Evolutionary conservation across 2,329 filamentous ascomycete genomes (phyloP), one percentile per base, ranked within the genome.

Genomic region (Corniculantispora saksenae): DNA sequence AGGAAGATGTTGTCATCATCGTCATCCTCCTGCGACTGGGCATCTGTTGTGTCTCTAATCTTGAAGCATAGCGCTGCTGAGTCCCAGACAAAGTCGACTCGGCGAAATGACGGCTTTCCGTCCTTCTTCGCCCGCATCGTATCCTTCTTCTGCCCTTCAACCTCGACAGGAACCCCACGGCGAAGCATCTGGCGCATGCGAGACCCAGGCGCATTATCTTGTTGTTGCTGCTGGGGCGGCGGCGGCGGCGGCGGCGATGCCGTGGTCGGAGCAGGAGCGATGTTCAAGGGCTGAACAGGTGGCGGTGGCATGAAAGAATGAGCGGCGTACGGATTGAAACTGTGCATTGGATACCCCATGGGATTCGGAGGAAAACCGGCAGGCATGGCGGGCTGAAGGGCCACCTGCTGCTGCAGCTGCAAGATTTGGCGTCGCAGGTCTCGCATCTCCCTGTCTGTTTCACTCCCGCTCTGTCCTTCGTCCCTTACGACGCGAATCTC

Each of bases 1-100:
- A 93, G 91, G 75, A 97, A 97, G 35, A 93, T 84, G 74, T 90
- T 95, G 66, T 91, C 87, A 66, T 94, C 89, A 75, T 93, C 94
- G 69, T 91, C 77, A 0, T 78, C 73, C n/a, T 82, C 81, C 3
- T 73, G 71, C 1, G 73, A 71, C 29, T 65, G 63, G 13, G 78
- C 72, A 60, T 85, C 80, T 17, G 82, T 79, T 8, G 83, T 86
- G 53, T 86, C 80, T 62, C 86, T 84, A 2, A 88, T 78, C 68
- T 82, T 85, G 76, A 78, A 86, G 66, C 81, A 79, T 69, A 85
- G 82, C 10, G 81, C 78, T 9, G 71, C 73, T 29, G 73, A 80
- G 67, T 86, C 83, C 84, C 84, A 86, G 1, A 86, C 78, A 69
- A 81, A 80, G 66, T 86, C 84, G 6, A 86, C 82, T 1, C 84